These are phyloP conservation scores for Malassezia vespertilionis DNA, from an alignment of 1,284 basidiomycete genomes.

Conservation along the genomic window DNA sequence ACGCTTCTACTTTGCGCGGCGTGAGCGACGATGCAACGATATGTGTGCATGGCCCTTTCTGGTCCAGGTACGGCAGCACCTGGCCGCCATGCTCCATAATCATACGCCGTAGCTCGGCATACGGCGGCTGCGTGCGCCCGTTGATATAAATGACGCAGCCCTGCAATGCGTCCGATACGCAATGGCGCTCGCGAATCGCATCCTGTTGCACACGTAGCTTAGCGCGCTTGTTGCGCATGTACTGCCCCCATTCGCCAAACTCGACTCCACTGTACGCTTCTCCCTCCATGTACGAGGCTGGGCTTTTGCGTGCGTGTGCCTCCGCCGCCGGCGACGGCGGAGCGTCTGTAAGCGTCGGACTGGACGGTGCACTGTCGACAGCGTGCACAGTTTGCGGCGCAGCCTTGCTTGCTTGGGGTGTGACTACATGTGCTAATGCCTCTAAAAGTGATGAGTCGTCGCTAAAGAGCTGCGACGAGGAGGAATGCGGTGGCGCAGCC, in stretches of 20 bases:
- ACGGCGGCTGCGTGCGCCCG: slow-evolving; percentile 75
- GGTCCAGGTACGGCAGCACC: slow-evolving; percentile 72
- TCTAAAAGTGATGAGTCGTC: slow-evolving; percentile 4
- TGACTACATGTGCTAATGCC: background rate
- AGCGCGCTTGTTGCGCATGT: slow-evolving; percentile 76
- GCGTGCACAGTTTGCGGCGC: background rate
- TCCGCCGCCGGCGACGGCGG: background rate
- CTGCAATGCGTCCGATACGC: slow-evolving; percentile 2
- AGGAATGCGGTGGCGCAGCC: background rate
- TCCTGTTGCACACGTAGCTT: slow-evolving; percentile 52
- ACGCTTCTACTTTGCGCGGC: slow-evolving; percentile 74
- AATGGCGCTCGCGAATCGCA: background rate
- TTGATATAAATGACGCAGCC: slow-evolving; percentile 57
- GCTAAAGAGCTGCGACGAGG: slow-evolving; percentile 1
- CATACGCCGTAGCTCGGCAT: slow-evolving; percentile 69
- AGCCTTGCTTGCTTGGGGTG: background rate
- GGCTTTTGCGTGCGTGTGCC: background rate
- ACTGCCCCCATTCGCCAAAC: slow-evolving; percentile 74
- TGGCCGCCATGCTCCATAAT: slow-evolving; percentile 72
- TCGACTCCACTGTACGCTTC: slow-evolving; percentile 61
- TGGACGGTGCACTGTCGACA: background rate
- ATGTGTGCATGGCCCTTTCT: slow-evolving; percentile 59
- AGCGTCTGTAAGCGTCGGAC: background rate
- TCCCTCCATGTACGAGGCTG: slow-evolving; percentile 10
- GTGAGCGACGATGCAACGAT: slow-evolving; percentile 83